A percentile compares a stretch with the other conserved stretches of the same genome.
phyloP scores from a whole-genome alignment of 805 yeast species.

The Tetrapisispora nanseiensis region DNA sequence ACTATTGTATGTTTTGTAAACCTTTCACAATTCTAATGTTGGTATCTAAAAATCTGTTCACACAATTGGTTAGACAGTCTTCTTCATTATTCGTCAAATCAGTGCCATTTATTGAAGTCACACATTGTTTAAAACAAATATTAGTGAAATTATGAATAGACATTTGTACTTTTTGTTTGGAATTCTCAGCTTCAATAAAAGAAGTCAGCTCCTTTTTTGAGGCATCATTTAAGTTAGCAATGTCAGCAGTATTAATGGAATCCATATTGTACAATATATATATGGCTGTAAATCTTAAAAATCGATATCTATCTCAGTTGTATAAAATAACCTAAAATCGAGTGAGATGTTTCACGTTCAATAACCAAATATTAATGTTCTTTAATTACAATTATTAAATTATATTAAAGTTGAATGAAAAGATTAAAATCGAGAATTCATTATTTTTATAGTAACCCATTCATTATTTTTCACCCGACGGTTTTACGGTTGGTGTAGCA shows the following conservation, averaged over 20 bases:
- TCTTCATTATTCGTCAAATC: constrained; percentile 52
- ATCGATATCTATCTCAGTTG: too few relatives aligned
- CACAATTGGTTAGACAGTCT: constrained; percentile 67
- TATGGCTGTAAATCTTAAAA: neutral
- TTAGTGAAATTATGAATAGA: constrained; percentile 85
- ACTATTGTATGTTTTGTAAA: constrained; percentile 25
- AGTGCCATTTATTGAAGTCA: constrained; percentile 38
- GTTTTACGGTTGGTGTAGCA: too few relatives aligned
- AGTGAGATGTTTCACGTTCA: too few relatives aligned
- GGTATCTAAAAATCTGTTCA: constrained; percentile 78
- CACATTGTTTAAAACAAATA: constrained; percentile 82
- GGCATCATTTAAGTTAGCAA: constrained; percentile 48
- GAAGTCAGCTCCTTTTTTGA: constrained; percentile 64
- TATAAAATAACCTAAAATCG: too few relatives aligned
- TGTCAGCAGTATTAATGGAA: constrained; percentile 32
- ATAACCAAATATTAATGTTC: too few relatives aligned
- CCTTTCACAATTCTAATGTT: constrained; percentile 72
- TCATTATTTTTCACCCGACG: too few relatives aligned
- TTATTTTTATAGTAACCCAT: too few relatives aligned
- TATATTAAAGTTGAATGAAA: too few relatives aligned
- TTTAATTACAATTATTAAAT: too few relatives aligned
- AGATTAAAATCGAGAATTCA: too few relatives aligned
- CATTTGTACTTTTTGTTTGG: constrained; percentile 79
- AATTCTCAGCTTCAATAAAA: constrained; percentile 73
- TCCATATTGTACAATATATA: constrained; percentile 17